Conservation (phyloP, 352 stramenopile species). For the Globisporangium ultimum region DNA sequence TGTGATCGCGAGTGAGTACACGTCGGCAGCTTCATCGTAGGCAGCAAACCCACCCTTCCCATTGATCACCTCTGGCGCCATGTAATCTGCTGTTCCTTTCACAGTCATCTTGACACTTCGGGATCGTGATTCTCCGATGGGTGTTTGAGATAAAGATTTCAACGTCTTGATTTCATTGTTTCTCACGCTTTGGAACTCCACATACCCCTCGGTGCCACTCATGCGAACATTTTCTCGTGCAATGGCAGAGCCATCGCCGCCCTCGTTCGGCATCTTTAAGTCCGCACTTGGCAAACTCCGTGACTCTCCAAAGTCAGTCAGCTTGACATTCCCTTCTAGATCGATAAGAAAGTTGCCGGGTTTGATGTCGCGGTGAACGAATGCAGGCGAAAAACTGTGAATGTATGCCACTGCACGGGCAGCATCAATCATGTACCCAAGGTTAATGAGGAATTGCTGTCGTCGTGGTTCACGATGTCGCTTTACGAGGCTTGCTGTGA, state of each 20-base stretch:
- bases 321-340: slow-evolving; percentile 48
- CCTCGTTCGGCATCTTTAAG: too few relatives aligned
- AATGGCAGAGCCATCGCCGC: too few relatives aligned
- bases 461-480: neutral
- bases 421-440: slow-evolving; percentile 66
- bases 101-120: slow-evolving; percentile 38
- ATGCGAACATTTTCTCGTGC: neutral
- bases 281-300: slow-evolving; percentile 16
- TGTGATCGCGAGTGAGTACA: slow-evolving; percentile 69
- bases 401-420: slow-evolving; percentile 66
- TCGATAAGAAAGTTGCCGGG: slow-evolving; percentile 83
- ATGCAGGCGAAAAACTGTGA: slow-evolving; percentile 68
- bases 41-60: slow-evolving; percentile 34
- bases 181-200: slow-evolving; percentile 1
- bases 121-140: neutral
- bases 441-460: slow-evolving; percentile 53
- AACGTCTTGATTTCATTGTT: slow-evolving; percentile 2
- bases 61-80: slow-evolving; percentile 76
- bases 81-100: slow-evolving; percentile 68
- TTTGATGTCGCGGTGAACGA: slow-evolving; percentile 74
- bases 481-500: slow-evolving; percentile 16
- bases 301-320: slow-evolving; percentile 78
- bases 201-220: neutral
- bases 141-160: too few relatives aligned
- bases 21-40: slow-evolving; percentile 63